These are phyloP conservation scores for Mrakia blollopis DNA, from an alignment of 768 basidiomycete species.

Conservation along the genomic window DNA sequence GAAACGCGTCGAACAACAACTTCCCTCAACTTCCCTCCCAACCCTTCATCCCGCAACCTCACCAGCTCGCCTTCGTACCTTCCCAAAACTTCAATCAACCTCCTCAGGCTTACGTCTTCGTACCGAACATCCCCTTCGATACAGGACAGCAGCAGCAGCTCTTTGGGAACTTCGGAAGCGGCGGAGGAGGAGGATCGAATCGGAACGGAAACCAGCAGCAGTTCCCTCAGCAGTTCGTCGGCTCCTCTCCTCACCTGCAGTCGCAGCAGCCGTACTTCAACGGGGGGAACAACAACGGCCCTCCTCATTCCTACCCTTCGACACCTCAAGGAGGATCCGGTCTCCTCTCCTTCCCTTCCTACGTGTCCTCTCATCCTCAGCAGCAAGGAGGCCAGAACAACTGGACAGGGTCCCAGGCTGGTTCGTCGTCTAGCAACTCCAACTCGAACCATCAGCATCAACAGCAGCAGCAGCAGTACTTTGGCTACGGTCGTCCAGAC, in stretches of 20 bases:
- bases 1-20: neutral
- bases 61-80: slow-evolving; percentile 18
- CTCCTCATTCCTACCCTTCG: slow-evolving; percentile 15
- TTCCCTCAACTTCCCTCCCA: slow-evolving; percentile 14
- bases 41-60: slow-evolving; percentile 16
- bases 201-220: neutral
- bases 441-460: neutral
- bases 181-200: neutral
- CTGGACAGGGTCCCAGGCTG: neutral
- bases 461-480: neutral
- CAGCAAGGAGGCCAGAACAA: neutral
- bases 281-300: neutral
- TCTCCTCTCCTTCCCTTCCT: neutral
- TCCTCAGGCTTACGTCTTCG: slow-evolving; percentile 29
- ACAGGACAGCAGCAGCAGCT: slow-evolving; percentile 14
- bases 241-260: slow-evolving; percentile 7
- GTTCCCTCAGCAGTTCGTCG: neutral
- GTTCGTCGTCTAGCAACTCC: neutral
- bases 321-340: neutral
- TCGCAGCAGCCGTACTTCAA: slow-evolving; percentile 10
- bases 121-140: slow-evolving; percentile 20
- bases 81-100: slow-evolving; percentile 12
- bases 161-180: neutral
- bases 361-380: neutral
- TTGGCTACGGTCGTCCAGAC: slow-evolving; percentile 9